Conservation (phyloP, 306 rosid genomes). For the Prinsepia uniflora region DNA sequence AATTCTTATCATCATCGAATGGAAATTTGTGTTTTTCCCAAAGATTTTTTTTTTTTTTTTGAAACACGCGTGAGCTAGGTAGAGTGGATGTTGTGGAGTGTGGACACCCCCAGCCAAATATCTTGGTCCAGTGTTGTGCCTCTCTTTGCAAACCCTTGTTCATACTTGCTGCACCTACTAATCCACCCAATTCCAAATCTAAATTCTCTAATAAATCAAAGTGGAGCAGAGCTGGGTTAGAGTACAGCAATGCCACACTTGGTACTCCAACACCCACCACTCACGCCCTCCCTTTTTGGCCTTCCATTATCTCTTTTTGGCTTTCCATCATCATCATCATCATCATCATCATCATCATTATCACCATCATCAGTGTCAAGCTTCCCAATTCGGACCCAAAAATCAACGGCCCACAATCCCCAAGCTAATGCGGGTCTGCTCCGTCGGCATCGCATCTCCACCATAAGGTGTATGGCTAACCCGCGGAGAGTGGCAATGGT, state of each 20-base stretch:
- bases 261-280: conserved; percentile 34
- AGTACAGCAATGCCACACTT: conserved; percentile 43
- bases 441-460: conserved; percentile 11
- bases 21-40: no score
- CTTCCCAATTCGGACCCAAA: conserved; percentile 23
- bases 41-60: no score
- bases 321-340: conserved; percentile 14
- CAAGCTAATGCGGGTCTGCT: conserved; percentile 16
- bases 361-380: conserved; percentile 21
- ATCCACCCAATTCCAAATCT: no score
- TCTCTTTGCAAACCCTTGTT: no score
- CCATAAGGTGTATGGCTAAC: conserved; percentile 76
- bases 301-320: conserved; percentile 15
- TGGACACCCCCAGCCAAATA: no score
- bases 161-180: no score
- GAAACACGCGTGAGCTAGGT: no score
- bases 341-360: conserved; percentile 20
- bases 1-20: no score
- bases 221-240: neutral
- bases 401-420: conserved; percentile 27
- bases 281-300: conserved; percentile 12
- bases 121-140: no score
- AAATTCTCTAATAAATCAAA: neutral
- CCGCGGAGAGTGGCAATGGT: conserved; percentile 93
- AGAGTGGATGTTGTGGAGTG: no score